Conservation (phyloP, 1,284 basidiomycete species). For the Puccinia hordei region DNA sequence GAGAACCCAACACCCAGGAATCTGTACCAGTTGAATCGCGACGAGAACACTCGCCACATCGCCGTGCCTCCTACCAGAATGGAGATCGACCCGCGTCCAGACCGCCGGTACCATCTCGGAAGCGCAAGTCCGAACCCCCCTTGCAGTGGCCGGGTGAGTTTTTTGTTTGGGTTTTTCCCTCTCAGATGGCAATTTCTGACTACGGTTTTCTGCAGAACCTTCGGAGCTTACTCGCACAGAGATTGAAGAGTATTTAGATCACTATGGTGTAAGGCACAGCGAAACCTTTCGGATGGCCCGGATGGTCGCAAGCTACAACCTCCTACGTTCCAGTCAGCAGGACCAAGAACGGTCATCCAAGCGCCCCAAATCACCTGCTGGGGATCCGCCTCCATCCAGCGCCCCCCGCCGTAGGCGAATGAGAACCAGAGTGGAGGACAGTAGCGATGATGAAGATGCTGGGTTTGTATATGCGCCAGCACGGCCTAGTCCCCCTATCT, state of each 20-base stretch:
- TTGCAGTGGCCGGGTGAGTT: slow-evolving; percentile 9
- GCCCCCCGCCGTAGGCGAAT: neutral
- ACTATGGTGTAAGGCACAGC: neutral
- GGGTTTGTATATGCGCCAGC: neutral
- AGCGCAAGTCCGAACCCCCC: slow-evolving; percentile 11
- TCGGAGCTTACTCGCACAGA: slow-evolving; percentile 5
- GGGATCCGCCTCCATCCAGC: neutral
- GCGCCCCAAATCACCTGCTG: neutral
- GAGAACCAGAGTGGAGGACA: neutral
- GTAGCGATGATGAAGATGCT: neutral
- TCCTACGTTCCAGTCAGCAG: neutral
- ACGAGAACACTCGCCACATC: too few species aligned
- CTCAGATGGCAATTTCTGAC: neutral
- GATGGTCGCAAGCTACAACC: neutral
- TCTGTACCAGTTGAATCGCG: too few species aligned
- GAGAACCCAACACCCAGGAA: too few species aligned
- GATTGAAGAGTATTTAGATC: slow-evolving; percentile 6
- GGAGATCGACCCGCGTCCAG: neutral
- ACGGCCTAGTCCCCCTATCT: neutral
- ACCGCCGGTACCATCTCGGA: neutral
- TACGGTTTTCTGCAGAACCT: slow-evolving; percentile 3
- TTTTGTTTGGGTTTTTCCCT: neutral
- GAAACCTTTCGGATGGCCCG: neutral
- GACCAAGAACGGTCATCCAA: neutral
- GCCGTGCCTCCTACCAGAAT: too few species aligned